Base-by-base conservation (phyloP, 2,329 filamentous ascomycete species). In the Colletotrichum aenigma region DNA sequence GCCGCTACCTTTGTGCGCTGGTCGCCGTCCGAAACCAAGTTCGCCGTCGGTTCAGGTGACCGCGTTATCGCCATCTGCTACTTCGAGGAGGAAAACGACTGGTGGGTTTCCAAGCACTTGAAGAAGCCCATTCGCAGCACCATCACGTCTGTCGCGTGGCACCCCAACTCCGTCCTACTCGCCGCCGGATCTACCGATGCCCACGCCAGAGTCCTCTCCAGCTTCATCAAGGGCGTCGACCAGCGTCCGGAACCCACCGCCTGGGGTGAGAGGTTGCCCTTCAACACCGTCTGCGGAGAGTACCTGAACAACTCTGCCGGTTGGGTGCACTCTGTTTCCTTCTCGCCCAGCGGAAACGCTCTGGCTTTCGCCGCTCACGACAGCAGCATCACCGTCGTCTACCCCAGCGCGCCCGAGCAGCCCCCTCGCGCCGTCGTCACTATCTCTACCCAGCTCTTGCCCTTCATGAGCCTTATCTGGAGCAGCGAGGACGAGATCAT, bases 21-120 rank as follows among this genome's bases (percentile, higher is more conserved):
- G 97, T 97, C 96, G 26, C 97, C 97, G 4, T 96, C 94, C 26
- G 97, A 99, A 89, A 94, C 93, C 84, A 99, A 99, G 87, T 99
- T 99, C 84, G 97, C 97, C 70, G 97, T 98, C 30, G 97, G 97
- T 76, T 98, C 96, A 32, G 97, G 97, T 77, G 97, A 98, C 80
- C 93, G 97, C 78, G 94, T 98, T 78, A 98, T 99, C 81, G 96
- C 97, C 55, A 91, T 98, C 80, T 99, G 97, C 90, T 98, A 98
- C 88, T 99, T 99, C 81, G 97, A 99, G 83, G 95, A 98, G 84
- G 97, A 99, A 86, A 98, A 99, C 86, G 96, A 99, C 88, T 99
- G 97, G 97, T 99, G 97, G 97, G 96, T 99, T 56, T 98, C 96
- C 48, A 99, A 99, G 90, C 97, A 99, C 87, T 88, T 99, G 83